Evolutionary conservation across 257 asterid genomes (phyloP).

Genomic region (Galeopsis tetrahit): DNA sequence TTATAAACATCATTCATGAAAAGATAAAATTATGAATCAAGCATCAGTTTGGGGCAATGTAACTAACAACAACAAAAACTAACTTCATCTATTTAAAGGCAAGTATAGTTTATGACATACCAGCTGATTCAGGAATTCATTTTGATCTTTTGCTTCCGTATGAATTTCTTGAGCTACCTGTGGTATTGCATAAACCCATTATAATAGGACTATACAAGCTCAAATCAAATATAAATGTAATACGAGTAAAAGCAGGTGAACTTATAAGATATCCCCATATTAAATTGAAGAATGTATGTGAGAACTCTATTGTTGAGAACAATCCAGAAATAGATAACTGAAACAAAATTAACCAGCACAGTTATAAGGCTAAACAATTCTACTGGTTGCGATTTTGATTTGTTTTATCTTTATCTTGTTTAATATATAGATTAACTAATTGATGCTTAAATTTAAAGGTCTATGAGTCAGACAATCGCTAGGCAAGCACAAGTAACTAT

Average conservation of each 20-base stretch:
- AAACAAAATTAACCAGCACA: conserved; percentile 25
- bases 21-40: background rate
- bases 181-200: conserved; percentile 28
- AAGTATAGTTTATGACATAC: conserved; percentile 47
- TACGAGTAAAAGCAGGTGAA: conserved; percentile 23
- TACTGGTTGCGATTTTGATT: background rate
- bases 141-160: conserved; percentile 83
- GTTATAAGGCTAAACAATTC: background rate
- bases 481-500: background rate
- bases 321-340: conserved; percentile 20
- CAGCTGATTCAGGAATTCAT: conserved; percentile 89
- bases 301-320: conserved; percentile 22
- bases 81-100: conserved; percentile 12
- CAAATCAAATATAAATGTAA: conserved; percentile 9
- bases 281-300: background rate
- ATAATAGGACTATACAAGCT: conserved; percentile 18
- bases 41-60: background rate
- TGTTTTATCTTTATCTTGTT: conserved; percentile 9
- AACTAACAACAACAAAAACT: background rate
- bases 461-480: background rate
- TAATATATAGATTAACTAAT: background rate
- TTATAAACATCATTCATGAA: background rate
- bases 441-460: background rate
- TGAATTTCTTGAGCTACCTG: conserved; percentile 96
- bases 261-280: background rate